phyloP scores from a whole-genome alignment of 345 rosid species.

The Xanthoceras sorbifolium region DNA sequence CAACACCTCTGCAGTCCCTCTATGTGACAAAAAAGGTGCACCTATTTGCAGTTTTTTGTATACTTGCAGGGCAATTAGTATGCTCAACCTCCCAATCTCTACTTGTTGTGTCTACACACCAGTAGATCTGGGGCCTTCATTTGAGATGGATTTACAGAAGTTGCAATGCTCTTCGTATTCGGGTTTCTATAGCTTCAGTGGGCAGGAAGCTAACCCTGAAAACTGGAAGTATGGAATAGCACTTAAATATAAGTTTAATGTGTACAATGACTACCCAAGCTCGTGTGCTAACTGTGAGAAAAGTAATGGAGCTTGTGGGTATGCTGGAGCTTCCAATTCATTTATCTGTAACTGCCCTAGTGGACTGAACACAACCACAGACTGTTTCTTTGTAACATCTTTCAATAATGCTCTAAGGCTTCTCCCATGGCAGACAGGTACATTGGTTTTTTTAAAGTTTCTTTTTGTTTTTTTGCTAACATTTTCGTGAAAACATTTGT shows the following conservation, averaged over 20 bases:
- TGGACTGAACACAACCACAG: conserved; percentile 68
- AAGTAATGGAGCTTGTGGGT: conserved; percentile 82
- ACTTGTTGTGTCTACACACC: conserved; percentile 93
- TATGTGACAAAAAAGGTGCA: conserved; percentile 73
- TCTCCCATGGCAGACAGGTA: conserved; percentile 34
- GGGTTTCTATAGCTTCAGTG: conserved; percentile 78
- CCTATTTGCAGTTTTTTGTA: conserved; percentile 82
- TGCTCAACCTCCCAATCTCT: conserved; percentile 67
- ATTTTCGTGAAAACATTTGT: background rate
- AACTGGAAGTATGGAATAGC: conserved; percentile 89
- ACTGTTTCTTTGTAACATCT: conserved; percentile 57
- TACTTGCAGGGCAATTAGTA: conserved; percentile 73
- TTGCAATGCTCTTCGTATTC: conserved; percentile 70
- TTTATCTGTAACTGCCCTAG: conserved; percentile 71
- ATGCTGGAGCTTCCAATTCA: conserved; percentile 46
- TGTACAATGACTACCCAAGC: conserved; percentile 67
- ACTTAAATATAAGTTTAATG: conserved; percentile 77
- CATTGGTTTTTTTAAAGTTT: background rate
- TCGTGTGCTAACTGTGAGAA: conserved; percentile 70
- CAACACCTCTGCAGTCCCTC: conserved; percentile 40
- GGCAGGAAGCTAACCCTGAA: conserved; percentile 73
- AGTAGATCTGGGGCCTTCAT: conserved; percentile 82
- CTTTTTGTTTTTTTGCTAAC: background rate
- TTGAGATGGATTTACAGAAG: conserved; percentile 72
- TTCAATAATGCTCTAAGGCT: conserved; percentile 35